Evolutionary conservation across 192 early-diverging fungal genomes (phyloP), one percentile per base, ranked within the genome.

Genomic region (Dissophora globulifera): DNA sequence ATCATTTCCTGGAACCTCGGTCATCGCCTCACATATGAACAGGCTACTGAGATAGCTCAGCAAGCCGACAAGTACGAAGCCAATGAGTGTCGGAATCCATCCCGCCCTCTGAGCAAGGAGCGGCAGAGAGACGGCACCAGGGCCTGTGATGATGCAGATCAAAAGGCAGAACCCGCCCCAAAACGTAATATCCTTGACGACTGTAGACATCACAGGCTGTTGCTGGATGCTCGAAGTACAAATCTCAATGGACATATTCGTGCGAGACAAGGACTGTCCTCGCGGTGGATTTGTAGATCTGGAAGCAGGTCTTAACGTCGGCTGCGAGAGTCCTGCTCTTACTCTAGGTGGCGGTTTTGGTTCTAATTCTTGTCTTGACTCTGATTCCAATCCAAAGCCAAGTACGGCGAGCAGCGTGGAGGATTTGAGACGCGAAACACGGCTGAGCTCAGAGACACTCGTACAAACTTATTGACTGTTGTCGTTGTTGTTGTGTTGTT

Each of bases 1-100:
- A 31, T 89, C 86, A 61, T 93, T 93, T n/a, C 89, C 92, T 2
- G 84, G 83, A 64, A 92, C 86, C 49, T 81, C 81, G 7, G 88
- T 89, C 81, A 90, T 84, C 16, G 85, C 78, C 57, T 93, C 92
- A 58, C 87, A 84, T 38, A 92, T 74, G 78, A 92, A 91, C 43
- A 93, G 46, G 29, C 84, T 81, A 25, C 87, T 84, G 13, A 88
- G 69, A n/a, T 68, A 85, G 16, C 88, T 84, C 26, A 93, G 43
- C 17, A 85, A 67, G 0, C 79, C 88, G 8, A 91, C 81, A 11
- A 86, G 58, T 13, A 87, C 31, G 54, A 92, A 89, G 3, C 78
- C 70, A 22, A 92, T 20, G 4, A 81, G 38, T 9, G 92, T 67
- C 10, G 72, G 72, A 2, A 76, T 13, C 72, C 72, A 67, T 7